Conservation (phyloP, 2,329 filamentous ascomycete species). For the Pseudogymnoascus sp. region DNA sequence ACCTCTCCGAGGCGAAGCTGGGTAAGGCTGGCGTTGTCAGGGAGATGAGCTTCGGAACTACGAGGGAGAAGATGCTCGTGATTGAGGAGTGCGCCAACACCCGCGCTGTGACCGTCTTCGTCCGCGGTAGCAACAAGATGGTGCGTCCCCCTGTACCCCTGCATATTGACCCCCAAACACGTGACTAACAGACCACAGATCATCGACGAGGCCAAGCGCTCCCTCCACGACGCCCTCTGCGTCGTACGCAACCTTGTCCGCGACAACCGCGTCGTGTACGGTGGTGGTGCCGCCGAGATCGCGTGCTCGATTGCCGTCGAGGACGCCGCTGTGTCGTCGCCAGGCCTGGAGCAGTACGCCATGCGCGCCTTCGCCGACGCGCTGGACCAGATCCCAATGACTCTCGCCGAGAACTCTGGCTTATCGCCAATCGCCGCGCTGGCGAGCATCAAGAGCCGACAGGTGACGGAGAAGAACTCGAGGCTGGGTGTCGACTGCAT, state of each 20-base stretch:
- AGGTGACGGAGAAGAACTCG: slow-evolving; percentile 77
- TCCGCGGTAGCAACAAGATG: slow-evolving; percentile 99
- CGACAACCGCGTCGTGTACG: slow-evolving; percentile 96
- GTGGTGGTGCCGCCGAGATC: slow-evolving; percentile 92
- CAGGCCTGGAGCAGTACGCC: slow-evolving; percentile 96
- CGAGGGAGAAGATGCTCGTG: slow-evolving; percentile 97
- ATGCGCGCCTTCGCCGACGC: slow-evolving; percentile 98
- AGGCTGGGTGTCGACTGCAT: slow-evolving; percentile 95
- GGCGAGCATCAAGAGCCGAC: slow-evolving; percentile 90
- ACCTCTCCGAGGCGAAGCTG: slow-evolving; percentile 83
- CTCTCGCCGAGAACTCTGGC: slow-evolving; percentile 93
- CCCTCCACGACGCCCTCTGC: slow-evolving; percentile 92
- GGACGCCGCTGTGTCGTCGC: slow-evolving; percentile 87
- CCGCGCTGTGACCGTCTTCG: slow-evolving; percentile 90
- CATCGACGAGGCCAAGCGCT: slow-evolving; percentile 97
- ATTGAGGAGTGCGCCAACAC: slow-evolving; percentile 99
- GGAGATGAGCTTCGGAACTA: slow-evolving; percentile 95
- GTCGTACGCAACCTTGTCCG: slow-evolving; percentile 93
- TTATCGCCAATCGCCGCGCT: slow-evolving; percentile 93
- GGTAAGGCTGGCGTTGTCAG: slow-evolving; percentile 83
- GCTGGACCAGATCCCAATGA: slow-evolving; percentile 88
- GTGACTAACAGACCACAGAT: slow-evolving; percentile 51
- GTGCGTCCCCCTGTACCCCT: slow-evolving; percentile 40
- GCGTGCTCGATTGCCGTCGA: slow-evolving; percentile 95
- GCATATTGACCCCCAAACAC: slow-evolving; percentile 8